Evolutionary conservation across 306 rosid genomes (phyloP), one percentile per base, ranked within the genome.

Genomic region (Trifolium pratense): DNA sequence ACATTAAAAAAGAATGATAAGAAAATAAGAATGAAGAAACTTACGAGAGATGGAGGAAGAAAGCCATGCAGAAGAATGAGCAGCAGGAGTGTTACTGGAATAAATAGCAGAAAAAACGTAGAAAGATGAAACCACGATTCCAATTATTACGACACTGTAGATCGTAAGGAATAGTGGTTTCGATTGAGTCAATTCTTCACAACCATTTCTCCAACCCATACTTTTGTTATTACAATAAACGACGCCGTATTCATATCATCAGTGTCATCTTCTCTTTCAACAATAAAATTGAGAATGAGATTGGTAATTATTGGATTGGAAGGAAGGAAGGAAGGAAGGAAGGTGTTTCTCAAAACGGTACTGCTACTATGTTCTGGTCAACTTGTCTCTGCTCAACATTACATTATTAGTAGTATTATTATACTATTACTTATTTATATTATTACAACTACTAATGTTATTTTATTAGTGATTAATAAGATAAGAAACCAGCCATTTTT

Each of bases 91-190:
- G 42, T 75, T 81, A 84, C 67, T 32, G 0, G 91, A 85, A 85
- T 79, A 89, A 12, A 91, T 79, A 63, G 94, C 87, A 21, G 90
- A 84, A 80, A 91, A 87, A 75, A 89, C 92, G 40, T 85, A 89
- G 81, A 85, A 85, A 20, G 86, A 89, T 0, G 94, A 87, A 75
- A 87, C 75, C 3, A 89, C 62, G 56, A 89, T 77, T n/a, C 90
- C 97, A 64, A 85, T 72, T 25, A 89, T 60, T 3, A 91, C 90
- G 16, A 84, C 74, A 31, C 85, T 81, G 82, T 88, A 91, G 64
- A 91, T 78, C 57, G 92, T 81, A 49, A 89, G 63, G 71, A 91
- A 91, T 34, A 91, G 75, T 17, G 92, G 87, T 77, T 71, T 91
- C 5, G 89, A 79, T 40, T 84, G 86, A 6, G 80, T 74, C 37